Conservation (phyloP, 345 rosid genomes). For the Linum trigynum region DNA sequence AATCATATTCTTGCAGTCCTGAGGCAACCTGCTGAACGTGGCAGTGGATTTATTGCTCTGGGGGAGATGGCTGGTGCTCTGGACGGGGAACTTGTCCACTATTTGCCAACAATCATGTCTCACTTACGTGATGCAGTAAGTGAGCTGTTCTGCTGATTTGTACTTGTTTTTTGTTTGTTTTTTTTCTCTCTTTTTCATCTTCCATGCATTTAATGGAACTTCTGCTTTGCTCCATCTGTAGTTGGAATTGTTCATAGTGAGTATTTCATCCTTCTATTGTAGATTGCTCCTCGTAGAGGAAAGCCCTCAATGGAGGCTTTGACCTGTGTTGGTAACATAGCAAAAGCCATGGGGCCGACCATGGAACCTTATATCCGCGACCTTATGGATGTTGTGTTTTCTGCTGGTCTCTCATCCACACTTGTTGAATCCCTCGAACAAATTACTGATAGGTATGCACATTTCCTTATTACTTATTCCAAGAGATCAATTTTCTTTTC, state of each 20-base stretch:
- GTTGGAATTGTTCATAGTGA: neutral
- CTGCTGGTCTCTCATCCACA: conserved; percentile 73
- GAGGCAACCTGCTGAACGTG: conserved; percentile 80
- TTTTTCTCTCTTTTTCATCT: conserved; percentile 11
- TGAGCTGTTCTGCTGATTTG: conserved; percentile 2
- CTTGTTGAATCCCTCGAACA: conserved; percentile 88
- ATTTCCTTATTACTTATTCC: conserved; percentile 10
- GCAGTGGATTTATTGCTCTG: conserved; percentile 93
- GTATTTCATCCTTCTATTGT: neutral
- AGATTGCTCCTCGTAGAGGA: conserved; percentile 99
- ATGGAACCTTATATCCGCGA: conserved; percentile 78
- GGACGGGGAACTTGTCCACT: conserved; percentile 84
- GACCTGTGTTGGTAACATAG: conserved; percentile 94
- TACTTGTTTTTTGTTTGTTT: conserved; percentile 8
- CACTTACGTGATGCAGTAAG: conserved; percentile 93
- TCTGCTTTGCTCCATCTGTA: conserved; percentile 5
- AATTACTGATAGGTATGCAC: conserved; percentile 59
- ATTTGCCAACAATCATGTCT: conserved; percentile 92
- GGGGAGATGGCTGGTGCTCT: conserved; percentile 99
- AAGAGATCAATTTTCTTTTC: neutral
- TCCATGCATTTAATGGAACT: conserved; percentile 4
- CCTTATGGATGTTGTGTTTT: conserved; percentile 79
- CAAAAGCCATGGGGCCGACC: conserved; percentile 83
- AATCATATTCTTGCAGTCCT: conserved; percentile 81
- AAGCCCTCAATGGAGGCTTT: conserved; percentile 92